These are phyloP conservation scores for Pseudopithomyces maydicus DNA, from an alignment of 2,329 filamentous ascomycete genomes.

Conservation along the genomic window DNA sequence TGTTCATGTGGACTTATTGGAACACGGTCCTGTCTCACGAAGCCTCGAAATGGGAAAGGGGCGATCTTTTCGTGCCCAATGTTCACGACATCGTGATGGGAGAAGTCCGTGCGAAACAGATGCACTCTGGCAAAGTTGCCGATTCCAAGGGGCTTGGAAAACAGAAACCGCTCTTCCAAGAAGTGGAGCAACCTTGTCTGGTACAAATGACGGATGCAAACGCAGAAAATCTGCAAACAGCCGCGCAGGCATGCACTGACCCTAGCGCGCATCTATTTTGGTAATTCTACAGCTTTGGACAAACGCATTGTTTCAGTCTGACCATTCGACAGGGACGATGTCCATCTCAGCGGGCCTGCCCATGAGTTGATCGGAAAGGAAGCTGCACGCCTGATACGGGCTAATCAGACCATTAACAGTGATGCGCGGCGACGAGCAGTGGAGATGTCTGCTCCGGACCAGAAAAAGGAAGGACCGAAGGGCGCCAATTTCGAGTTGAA, in stretches of 20 bases:
- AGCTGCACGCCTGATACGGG: conserved; percentile 38
- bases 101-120: conserved; percentile 39
- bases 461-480: conserved; percentile 19
- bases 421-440: conserved; percentile 22
- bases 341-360: conserved; percentile 40
- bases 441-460: conserved; percentile 17
- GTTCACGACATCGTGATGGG: conserved; percentile 41
- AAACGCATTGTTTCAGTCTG: conserved; percentile 40
- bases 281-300: conserved; percentile 28
- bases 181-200: conserved; percentile 42
- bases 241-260: conserved; percentile 37
- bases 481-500: conserved; percentile 31
- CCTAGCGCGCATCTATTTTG: conserved; percentile 42
- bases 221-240: conserved; percentile 29
- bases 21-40: conserved; percentile 37
- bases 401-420: conserved; percentile 37
- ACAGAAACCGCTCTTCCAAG: conserved; percentile 38
- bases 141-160: conserved; percentile 39
- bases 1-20: conserved; percentile 43
- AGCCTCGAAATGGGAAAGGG: conserved; percentile 36
- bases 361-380: conserved; percentile 43
- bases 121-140: conserved; percentile 36
- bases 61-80: conserved; percentile 39
- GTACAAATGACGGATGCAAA: conserved; percentile 17
- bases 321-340: conserved; percentile 39